phyloP scores from a whole-genome alignment of 495 filamentous ascomycete genomes.

The Penicillium angulare region DNA sequence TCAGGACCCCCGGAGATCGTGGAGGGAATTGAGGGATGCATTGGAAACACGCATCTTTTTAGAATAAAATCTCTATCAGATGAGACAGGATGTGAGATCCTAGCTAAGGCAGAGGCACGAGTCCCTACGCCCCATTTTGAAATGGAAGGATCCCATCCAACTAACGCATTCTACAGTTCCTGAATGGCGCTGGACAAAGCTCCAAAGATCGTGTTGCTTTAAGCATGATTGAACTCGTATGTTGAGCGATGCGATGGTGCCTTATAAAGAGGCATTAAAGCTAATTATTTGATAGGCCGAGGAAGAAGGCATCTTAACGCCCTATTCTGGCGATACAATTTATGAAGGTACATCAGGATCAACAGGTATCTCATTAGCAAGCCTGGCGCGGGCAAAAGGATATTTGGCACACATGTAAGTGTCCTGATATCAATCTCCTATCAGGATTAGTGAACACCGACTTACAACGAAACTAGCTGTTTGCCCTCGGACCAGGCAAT shows the following conservation, averaged over 20 bases:
- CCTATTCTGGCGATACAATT: constrained; percentile 83
- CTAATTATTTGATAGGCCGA: constrained; percentile 57
- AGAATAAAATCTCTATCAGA: constrained; percentile 84
- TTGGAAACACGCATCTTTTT: constrained; percentile 91
- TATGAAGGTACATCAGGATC: constrained; percentile 97
- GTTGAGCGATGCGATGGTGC: background rate
- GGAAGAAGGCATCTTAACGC: constrained; percentile 69
- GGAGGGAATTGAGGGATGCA: constrained; percentile 86
- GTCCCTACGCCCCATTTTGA: background rate
- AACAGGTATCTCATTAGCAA: constrained; percentile 90
- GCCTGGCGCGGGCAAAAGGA: constrained; percentile 80
- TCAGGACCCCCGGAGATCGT: constrained; percentile 42
- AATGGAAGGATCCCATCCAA: background rate
- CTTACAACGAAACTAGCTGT: constrained; percentile 51
- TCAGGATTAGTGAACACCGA: constrained; percentile 6
- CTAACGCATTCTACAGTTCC: constrained; percentile 46
- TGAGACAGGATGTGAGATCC: constrained; percentile 88
- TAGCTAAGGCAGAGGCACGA: constrained; percentile 84
- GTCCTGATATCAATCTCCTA: no score
- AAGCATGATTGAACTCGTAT: constrained; percentile 75
- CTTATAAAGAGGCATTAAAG: background rate
- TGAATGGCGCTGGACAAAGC: constrained; percentile 93
- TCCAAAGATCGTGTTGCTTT: constrained; percentile 95
- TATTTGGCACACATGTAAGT: constrained; percentile 86
- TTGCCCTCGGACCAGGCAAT: constrained; percentile 90